These are phyloP conservation scores for Cardiospermum halicacabum DNA, from an alignment of 345 rosid species.

Conservation along the genomic window DNA sequence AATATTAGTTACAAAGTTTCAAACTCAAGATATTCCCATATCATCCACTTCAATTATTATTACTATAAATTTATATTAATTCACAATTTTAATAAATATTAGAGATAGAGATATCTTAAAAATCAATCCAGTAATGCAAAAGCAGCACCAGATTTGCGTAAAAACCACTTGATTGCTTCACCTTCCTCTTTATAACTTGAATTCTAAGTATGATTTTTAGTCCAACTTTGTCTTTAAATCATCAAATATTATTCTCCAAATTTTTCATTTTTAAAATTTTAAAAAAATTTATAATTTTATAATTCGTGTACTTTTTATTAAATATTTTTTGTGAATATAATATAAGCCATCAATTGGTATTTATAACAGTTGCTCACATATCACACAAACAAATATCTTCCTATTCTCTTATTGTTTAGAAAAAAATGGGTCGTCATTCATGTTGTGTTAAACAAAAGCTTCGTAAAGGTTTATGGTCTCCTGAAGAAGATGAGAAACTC, in stretches of 20 bases:
- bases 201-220: conserved; percentile 49
- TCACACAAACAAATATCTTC: background rate
- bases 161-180: conserved; percentile 58
- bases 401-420: background rate
- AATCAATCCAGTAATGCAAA: conserved; percentile 48
- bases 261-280: too few species aligned
- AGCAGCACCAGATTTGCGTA: conserved; percentile 60
- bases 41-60: too few species aligned
- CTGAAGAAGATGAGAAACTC: conserved; percentile 71
- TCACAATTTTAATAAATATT: background rate
- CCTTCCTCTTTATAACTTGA: conserved; percentile 46
- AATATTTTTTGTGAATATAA: too few species aligned
- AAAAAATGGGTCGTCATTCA: conserved; percentile 50
- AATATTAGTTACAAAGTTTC: too few species aligned
- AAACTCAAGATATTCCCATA: background rate
- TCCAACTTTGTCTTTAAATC: conserved; percentile 27
- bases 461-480: conserved; percentile 72
- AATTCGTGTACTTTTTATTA: too few species aligned
- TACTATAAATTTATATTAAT: too few species aligned
- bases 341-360: conserved; percentile 1
- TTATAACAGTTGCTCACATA: background rate
- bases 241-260: conserved; percentile 20
- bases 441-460: conserved; percentile 54
- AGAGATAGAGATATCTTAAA: conserved; percentile 42
- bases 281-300: too few species aligned